Percentiles rank a stretch among this genome's conserved stretches.
These are phyloP conservation scores for Solanum tarijense DNA, from an alignment of 257 asterid species.

Conservation along the genomic window DNA sequence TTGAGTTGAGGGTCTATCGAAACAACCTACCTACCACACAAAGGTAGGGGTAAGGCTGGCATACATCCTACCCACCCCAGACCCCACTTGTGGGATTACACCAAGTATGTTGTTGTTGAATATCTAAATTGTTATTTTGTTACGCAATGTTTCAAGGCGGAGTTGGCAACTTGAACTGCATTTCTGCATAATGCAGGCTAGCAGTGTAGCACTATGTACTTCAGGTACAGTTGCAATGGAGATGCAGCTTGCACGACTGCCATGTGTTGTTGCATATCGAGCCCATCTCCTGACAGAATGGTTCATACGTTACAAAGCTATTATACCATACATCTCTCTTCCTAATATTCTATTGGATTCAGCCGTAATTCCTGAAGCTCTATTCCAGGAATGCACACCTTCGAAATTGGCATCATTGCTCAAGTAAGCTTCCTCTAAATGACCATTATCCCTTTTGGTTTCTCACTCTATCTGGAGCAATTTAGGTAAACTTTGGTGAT, in stretches of 20 bases:
- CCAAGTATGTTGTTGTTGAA: not conserved
- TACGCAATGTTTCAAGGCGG: not conserved
- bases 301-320: constrained; percentile 72
- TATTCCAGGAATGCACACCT: constrained; percentile 74
- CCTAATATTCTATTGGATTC: constrained; percentile 77
- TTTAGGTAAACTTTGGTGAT: not conserved
- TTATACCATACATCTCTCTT: constrained; percentile 70
- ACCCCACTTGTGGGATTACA: not conserved
- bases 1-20: not conserved
- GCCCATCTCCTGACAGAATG: constrained; percentile 85
- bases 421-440: constrained; percentile 30
- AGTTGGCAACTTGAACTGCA: not conserved
- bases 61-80: not conserved
- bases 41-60: not conserved
- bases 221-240: constrained; percentile 94
- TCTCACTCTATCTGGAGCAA: not conserved
- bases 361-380: constrained; percentile 75
- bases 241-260: constrained; percentile 86
- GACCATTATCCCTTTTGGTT: not conserved
- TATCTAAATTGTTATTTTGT: not conserved
- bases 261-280: constrained; percentile 84
- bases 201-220: constrained; percentile 76
- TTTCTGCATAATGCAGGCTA: constrained; percentile 49
- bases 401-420: constrained; percentile 44
- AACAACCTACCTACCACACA: not conserved